Conservation (phyloP, 169 alveolate genomes). For the Eimeria maxima region DNA sequence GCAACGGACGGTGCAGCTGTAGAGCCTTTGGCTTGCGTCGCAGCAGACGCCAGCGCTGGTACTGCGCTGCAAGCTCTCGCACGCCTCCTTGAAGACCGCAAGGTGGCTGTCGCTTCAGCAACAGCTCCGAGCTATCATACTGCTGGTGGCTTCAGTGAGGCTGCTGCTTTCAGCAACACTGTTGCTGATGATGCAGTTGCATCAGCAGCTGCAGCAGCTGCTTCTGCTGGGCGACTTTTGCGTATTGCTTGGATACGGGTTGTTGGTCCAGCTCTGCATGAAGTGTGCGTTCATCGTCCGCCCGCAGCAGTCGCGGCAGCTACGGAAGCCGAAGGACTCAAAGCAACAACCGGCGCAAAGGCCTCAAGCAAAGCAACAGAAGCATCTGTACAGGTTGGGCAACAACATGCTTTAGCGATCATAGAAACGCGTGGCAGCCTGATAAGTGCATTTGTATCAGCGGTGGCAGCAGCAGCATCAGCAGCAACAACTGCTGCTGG, state of each 20-base stretch:
- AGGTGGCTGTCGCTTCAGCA: not conserved
- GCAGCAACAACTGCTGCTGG: not conserved
- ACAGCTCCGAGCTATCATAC: not conserved
- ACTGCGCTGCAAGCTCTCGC: constrained; percentile 10
- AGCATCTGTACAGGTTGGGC: not conserved
- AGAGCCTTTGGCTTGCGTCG: constrained; percentile 24
- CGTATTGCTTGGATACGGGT: constrained; percentile 45
- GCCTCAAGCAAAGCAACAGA: not conserved
- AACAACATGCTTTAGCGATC: constrained; percentile 56
- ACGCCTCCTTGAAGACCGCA: constrained; percentile 3
- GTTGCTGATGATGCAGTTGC: not conserved
- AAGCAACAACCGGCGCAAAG: not conserved
- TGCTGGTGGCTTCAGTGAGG: not conserved
- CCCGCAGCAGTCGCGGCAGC: not conserved
- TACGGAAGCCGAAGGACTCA: too few relatives aligned
- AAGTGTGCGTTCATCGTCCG: not conserved
- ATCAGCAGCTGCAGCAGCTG: not conserved
- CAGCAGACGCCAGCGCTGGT: not conserved
- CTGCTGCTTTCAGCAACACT: not conserved
- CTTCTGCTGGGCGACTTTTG: not conserved
- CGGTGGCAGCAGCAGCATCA: constrained; percentile 53
- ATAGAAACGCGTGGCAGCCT: constrained; percentile 62
- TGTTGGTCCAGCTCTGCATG: constrained; percentile 33
- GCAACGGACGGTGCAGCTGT: not conserved
- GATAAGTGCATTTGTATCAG: constrained; percentile 23